These are phyloP conservation scores for Leptographium procerum DNA, from an alignment of 2,329 filamentous ascomycete genomes.

Conservation along the genomic window DNA sequence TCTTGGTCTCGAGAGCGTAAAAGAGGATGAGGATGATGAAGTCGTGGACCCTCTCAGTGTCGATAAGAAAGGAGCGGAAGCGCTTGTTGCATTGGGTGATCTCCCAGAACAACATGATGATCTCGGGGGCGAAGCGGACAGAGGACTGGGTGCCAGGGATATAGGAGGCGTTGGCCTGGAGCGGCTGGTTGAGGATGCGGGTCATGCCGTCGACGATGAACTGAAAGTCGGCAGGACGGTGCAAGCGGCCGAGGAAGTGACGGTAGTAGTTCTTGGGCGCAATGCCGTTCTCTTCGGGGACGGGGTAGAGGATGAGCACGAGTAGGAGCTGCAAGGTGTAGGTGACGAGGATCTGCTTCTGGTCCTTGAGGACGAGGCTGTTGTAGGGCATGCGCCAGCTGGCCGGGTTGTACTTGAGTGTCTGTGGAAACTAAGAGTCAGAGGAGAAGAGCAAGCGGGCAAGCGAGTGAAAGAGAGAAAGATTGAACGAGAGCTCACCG, in stretches of 20 bases:
- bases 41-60: constrained; percentile 86
- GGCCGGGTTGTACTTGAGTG: constrained; percentile 90
- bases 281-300: constrained; percentile 51
- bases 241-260: constrained; percentile 80
- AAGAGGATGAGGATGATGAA: constrained; percentile 85
- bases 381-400: constrained; percentile 93
- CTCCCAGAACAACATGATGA: constrained; percentile 97
- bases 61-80: constrained; percentile 92
- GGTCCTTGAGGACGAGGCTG: constrained; percentile 80
- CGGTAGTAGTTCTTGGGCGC: constrained; percentile 71
- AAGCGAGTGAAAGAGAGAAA: neutral
- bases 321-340: constrained; percentile 89
- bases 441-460: too few relatives aligned
- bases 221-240: constrained; percentile 92
- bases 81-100: constrained; percentile 94
- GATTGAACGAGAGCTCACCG: constrained; percentile 43
- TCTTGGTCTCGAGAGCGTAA: constrained; percentile 82
- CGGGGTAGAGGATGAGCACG: constrained; percentile 72
- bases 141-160: constrained; percentile 73
- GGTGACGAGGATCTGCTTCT: constrained; percentile 80
- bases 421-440: too few relatives aligned
- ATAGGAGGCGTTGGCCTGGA: constrained; percentile 81
- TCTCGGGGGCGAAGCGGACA: constrained; percentile 82
- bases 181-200: constrained; percentile 80
- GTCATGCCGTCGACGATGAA: constrained; percentile 95